Conservation (phyloP, 768 basidiomycete genomes). For the Termitomyces sp. region DNA sequence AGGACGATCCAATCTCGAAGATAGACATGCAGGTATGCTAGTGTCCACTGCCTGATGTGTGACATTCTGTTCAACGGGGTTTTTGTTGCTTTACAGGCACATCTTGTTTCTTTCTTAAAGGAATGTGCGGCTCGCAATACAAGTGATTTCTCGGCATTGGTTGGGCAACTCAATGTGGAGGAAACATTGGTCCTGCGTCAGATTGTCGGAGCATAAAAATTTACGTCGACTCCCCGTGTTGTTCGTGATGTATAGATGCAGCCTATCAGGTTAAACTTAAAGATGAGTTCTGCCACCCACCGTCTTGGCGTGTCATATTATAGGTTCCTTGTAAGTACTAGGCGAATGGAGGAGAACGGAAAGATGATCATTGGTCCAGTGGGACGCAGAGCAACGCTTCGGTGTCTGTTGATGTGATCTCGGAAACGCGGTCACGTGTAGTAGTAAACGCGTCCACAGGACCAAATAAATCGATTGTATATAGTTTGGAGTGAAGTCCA, state of each 20-base stretch:
- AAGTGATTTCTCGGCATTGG: slow-evolving; percentile 58
- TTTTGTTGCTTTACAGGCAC: slow-evolving; percentile 42
- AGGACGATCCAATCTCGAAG: slow-evolving; percentile 80
- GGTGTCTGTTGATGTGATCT: too few relatives aligned
- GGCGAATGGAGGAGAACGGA: too few relatives aligned
- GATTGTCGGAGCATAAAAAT: slow-evolving; percentile 30
- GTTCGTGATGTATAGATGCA: not conserved
- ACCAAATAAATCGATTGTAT: too few relatives aligned
- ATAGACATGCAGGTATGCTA: slow-evolving; percentile 73
- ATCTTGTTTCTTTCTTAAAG: slow-evolving; percentile 67
- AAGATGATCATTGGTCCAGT: too few relatives aligned
- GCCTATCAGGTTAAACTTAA: not conserved
- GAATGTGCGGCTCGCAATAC: slow-evolving; percentile 66
- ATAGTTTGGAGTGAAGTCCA: too few relatives aligned
- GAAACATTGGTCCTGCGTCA: slow-evolving; percentile 67
- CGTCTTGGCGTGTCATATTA: too few relatives aligned
- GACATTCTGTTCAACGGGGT: not conserved
- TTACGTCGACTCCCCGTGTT: not conserved
- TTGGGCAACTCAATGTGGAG: slow-evolving; percentile 67
- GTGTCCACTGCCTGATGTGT: not conserved
- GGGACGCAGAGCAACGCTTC: too few relatives aligned
- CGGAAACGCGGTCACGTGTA: too few relatives aligned
- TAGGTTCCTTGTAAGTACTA: too few relatives aligned
- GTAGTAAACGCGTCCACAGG: too few relatives aligned
- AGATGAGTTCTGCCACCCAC: not conserved